A percentile compares a stretch with the other conserved stretches of the same genome.
Evolutionary conservation across 306 rosid species (phyloP).

Genomic region (Corylus heterophylla): DNA sequence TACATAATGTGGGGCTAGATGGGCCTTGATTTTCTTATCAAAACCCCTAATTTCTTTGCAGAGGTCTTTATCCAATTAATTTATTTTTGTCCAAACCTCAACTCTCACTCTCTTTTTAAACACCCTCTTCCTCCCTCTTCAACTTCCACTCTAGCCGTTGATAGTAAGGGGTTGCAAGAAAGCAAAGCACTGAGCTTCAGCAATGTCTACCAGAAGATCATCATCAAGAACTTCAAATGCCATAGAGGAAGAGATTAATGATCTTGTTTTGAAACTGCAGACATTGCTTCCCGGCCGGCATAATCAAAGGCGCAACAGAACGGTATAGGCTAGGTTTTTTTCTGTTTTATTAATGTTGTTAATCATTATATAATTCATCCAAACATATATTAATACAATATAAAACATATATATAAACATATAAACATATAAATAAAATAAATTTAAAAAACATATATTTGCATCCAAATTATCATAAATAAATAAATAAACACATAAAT

Average conservation of each 20-base stretch:
- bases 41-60: constrained; percentile 4
- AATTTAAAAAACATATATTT: too few species aligned
- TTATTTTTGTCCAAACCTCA: constrained; percentile 1
- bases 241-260: constrained; percentile 26
- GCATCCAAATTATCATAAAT: too few species aligned
- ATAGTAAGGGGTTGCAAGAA: neutral
- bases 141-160: constrained; percentile 6
- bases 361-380: neutral
- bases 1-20: constrained; percentile 16
- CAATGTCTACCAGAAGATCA: constrained; percentile 32
- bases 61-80: constrained; percentile 11
- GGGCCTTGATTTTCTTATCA: constrained; percentile 17
- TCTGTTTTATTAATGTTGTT: neutral
- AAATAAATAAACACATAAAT: too few species aligned
- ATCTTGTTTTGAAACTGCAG: constrained; percentile 39
- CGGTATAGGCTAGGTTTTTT: constrained; percentile 23
- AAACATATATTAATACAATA: too few species aligned
- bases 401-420: too few species aligned
- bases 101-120: constrained; percentile 21
- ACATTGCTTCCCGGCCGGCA: constrained; percentile 35
- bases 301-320: constrained; percentile 12
- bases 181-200: neutral
- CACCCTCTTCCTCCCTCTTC: constrained; percentile 10
- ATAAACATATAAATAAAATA: too few species aligned
- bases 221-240: constrained; percentile 22